Evolutionary conservation across 1,139 yeast species (phyloP).

Genomic region (Pichia sp.): DNA sequence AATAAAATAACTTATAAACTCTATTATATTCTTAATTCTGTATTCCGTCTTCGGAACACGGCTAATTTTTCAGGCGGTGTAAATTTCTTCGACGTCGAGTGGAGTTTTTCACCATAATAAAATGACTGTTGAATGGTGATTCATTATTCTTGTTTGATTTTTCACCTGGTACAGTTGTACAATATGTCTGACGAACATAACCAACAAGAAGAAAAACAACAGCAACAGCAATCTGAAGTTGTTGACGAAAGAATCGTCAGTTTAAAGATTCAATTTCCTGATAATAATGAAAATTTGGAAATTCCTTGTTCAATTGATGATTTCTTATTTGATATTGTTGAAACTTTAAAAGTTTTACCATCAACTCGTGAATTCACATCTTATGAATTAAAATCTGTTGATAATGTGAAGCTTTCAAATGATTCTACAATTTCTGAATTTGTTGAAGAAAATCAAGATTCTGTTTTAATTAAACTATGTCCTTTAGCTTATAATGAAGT

Average conservation of each 20-base stretch:
- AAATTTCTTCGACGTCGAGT: slow-evolving; percentile 3
- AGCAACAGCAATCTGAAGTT: neutral
- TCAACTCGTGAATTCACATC: slow-evolving; percentile 55
- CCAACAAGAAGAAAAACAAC: slow-evolving; percentile 4
- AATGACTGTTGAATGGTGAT: neutral
- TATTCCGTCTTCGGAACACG: slow-evolving; percentile 3
- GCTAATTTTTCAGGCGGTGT: slow-evolving; percentile 9
- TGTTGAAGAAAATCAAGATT: slow-evolving; percentile 27
- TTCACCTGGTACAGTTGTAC: neutral
- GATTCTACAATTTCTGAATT: slow-evolving; percentile 9
- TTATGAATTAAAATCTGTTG: slow-evolving; percentile 37
- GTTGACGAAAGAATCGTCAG: slow-evolving; percentile 16
- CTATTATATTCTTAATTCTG: neutral
- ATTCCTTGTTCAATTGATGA: slow-evolving; percentile 38
- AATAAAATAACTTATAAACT: neutral
- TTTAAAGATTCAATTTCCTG: slow-evolving; percentile 25
- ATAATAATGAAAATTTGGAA: slow-evolving; percentile 28
- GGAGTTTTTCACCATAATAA: neutral
- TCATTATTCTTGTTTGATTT: neutral
- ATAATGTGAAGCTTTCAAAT: slow-evolving; percentile 8
- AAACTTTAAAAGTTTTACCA: slow-evolving; percentile 49
- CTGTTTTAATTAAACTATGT: slow-evolving; percentile 5
- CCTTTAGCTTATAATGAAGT: slow-evolving; percentile 42
- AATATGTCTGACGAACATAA: slow-evolving; percentile 13
- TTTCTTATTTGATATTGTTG: slow-evolving; percentile 51